phyloP scores from a whole-genome alignment of 495 filamentous ascomycete species.

The Aspergillus homomorphus region DNA sequence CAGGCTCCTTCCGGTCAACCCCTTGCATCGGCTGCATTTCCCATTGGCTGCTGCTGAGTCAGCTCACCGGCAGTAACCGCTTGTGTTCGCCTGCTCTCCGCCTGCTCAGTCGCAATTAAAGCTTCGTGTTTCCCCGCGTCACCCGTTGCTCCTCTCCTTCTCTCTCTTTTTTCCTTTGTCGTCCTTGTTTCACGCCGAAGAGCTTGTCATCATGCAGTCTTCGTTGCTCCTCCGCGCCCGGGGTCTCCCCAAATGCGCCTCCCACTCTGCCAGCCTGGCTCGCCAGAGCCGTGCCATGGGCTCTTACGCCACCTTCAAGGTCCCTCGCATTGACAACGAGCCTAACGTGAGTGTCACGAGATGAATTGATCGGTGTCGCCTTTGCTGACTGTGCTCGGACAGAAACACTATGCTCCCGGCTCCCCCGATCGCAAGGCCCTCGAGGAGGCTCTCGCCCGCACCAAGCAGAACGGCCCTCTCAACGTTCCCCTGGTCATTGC shows the following conservation, averaged over 20 bases:
- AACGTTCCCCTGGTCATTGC: slow-evolving; percentile 75
- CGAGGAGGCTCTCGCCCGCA: slow-evolving; percentile 60
- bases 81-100: neutral
- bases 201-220: slow-evolving; percentile 33
- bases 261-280: slow-evolving; percentile 25
- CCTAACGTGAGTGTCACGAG: slow-evolving; percentile 69
- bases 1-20: neutral
- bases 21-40: neutral
- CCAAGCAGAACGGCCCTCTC: slow-evolving; percentile 58
- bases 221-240: slow-evolving; percentile 31
- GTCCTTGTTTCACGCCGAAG: neutral
- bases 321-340: slow-evolving; percentile 85
- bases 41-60: neutral
- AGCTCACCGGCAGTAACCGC: slow-evolving; percentile 2
- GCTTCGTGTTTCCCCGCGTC: neutral
- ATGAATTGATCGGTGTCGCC: neutral
- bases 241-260: slow-evolving; percentile 23
- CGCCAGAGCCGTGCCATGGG: slow-evolving; percentile 35
- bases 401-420: slow-evolving; percentile 86
- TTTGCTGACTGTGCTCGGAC: slow-evolving; percentile 1
- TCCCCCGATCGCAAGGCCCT: slow-evolving; percentile 74
- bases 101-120: neutral
- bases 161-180: slow-evolving; percentile 8
- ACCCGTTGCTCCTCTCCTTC: slow-evolving; percentile 9
- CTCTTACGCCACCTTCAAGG: slow-evolving; percentile 76